Base-by-base conservation (phyloP, 495 filamentous ascomycete genomes). In the Physcia stellaris region DNA sequence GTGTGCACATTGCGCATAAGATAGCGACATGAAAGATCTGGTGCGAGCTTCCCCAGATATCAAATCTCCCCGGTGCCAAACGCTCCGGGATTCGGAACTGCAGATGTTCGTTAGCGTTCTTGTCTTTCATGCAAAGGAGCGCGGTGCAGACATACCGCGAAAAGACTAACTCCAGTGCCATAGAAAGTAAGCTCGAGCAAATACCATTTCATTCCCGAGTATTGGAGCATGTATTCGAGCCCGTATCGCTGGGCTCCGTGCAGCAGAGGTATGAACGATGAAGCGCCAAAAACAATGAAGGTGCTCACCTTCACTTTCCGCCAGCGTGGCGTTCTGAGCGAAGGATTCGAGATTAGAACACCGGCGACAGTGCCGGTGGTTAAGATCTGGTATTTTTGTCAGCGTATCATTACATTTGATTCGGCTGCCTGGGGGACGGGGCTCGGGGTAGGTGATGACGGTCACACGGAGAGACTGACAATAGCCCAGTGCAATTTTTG, bases 11-110 rank as follows among this genome's bases (percentile, higher is more conserved):
- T n/a, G n/a, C n/a, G n/a, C n/a, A n/a, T n/a, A n/a, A n/a, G n/a
- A n/a, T n/a, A n/a, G n/a, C n/a, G 15, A 80, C 59, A 56, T 87
- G 83, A 50, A 88, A 87, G 21, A 86, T 67, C 58, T 87, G 83
- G 50, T 88, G 83, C 6, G 79, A 85, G 48, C 69, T 73, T 9
- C 82, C 83, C 66, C 71, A 80, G 23, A 86, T 74, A 53, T 88
- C 83, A 47, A 84, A 86, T 2, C 48, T 47, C 3, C 61, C 62
- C 6, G 61, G 63, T 6, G 35, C 50, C 18, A 51, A 36, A 11
- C 37, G 40, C 49, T 67, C 64, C 1, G 63, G 63, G 3, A 65
- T 50, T 18, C 60, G 50, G 3, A 48, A 57, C 55, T 57, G n/a
- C n/a, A n/a, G n/a, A n/a, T n/a, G n/a, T n/a, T n/a, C n/a, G n/a